A percentile compares a stretch with the other conserved stretches of the same genome.
These are phyloP conservation scores for Platismatia glauca DNA, from an alignment of 495 filamentous ascomycete species.

Conservation along the genomic window DNA sequence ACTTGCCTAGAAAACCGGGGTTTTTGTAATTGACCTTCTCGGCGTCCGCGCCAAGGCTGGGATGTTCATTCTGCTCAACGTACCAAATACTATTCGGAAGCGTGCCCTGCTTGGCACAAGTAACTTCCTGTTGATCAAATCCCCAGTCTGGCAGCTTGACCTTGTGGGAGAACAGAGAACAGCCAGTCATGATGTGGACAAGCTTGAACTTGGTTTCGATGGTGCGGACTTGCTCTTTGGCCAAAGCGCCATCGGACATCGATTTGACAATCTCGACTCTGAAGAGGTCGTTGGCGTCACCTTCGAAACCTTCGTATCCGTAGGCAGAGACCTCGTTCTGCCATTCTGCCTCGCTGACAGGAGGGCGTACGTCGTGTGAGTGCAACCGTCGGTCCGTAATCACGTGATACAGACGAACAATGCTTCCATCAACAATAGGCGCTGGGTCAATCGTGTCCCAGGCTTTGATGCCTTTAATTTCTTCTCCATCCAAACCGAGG, in stretches of 20 bases:
- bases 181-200: slow-evolving; percentile 93
- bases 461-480: slow-evolving; percentile 68
- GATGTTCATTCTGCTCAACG: slow-evolving; percentile 80
- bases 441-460: slow-evolving; percentile 68
- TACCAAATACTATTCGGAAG: slow-evolving; percentile 97
- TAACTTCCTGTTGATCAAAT: slow-evolving; percentile 95
- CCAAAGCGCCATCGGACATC: slow-evolving; percentile 68
- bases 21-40: slow-evolving; percentile 94
- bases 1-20: slow-evolving; percentile 95
- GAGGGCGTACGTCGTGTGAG: slow-evolving; percentile 95
- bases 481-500: slow-evolving; percentile 58
- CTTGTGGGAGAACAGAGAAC: slow-evolving; percentile 94
- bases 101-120: slow-evolving; percentile 85
- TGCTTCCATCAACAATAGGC: slow-evolving; percentile 68
- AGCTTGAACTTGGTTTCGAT: slow-evolving; percentile 96
- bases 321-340: slow-evolving; percentile 98
- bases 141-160: slow-evolving; percentile 97
- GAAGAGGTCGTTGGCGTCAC: slow-evolving; percentile 95
- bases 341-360: slow-evolving; percentile 95
- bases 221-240: slow-evolving; percentile 79
- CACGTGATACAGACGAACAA: slow-evolving; percentile 74
- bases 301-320: slow-evolving; percentile 92
- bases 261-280: slow-evolving; percentile 88
- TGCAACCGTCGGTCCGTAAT: slow-evolving; percentile 82
- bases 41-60: slow-evolving; percentile 57